Conservation (phyloP, 768 basidiomycete genomes). For the Boletus tomentosulus region DNA sequence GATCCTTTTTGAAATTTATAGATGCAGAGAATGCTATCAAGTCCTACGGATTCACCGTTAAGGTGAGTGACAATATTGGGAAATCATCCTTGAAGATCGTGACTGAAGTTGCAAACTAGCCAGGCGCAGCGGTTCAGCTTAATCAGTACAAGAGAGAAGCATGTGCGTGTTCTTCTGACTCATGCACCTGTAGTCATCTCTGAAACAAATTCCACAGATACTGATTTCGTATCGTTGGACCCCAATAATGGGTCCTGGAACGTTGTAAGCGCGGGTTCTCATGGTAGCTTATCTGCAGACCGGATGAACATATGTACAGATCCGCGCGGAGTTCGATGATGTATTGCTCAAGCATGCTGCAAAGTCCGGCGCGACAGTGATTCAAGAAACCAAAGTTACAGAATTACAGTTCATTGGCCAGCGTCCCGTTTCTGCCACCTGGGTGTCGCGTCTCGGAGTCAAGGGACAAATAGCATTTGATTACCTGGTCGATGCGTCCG, state of each 20-base stretch:
- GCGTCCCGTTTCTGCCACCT: constrained; percentile 1
- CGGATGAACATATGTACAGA: background rate
- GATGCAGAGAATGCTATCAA: constrained; percentile 6
- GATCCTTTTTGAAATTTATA: constrained; percentile 7
- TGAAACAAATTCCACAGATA: constrained; percentile 1
- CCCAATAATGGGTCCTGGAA: constrained; percentile 6
- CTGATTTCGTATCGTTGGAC: constrained; percentile 1
- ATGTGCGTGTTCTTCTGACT: background rate
- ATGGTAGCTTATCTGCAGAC: background rate
- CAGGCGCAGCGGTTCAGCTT: constrained; percentile 7
- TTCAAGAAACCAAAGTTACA: constrained; percentile 3
- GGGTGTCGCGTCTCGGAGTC: background rate
- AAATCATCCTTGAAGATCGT: background rate
- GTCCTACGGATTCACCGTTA: constrained; percentile 7
- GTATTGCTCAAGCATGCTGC: background rate
- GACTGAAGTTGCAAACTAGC: background rate
- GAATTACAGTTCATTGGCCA: constrained; percentile 2
- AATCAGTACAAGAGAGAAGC: constrained; percentile 14
- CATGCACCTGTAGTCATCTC: background rate
- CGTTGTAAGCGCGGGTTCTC: background rate
- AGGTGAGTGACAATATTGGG: constrained; percentile 1
- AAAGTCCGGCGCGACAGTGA: background rate
- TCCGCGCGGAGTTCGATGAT: constrained; percentile 7
- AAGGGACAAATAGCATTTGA: constrained; percentile 4
- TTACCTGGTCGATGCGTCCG: constrained; percentile 10